phyloP scores from a whole-genome alignment of 192 early-diverging fungal species.

The Linderina pennispora region DNA sequence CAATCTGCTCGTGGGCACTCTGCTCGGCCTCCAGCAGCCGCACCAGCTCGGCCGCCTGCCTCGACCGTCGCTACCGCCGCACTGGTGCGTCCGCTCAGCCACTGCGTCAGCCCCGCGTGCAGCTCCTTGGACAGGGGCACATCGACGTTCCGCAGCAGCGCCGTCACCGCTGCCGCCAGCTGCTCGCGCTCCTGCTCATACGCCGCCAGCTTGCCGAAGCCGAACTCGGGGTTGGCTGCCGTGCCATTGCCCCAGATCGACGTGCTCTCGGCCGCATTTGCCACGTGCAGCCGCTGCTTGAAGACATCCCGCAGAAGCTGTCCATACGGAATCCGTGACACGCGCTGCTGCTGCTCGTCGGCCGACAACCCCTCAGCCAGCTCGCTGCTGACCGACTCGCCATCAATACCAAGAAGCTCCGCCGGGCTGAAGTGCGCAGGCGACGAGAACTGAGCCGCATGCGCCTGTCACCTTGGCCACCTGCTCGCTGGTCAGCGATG shows the following conservation, averaged over 20 bases:
- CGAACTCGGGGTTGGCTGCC: conserved; percentile 72
- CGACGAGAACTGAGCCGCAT: conserved; percentile 11
- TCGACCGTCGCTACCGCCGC: conserved; percentile 50
- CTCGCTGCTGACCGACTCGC: conserved; percentile 3
- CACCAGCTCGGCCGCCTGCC: conserved; percentile 43
- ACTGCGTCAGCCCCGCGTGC: conserved; percentile 55
- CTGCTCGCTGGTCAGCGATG: conserved; percentile 14
- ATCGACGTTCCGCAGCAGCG: conserved; percentile 48
- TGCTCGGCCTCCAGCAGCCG: conserved; percentile 43
- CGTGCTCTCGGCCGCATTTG: conserved; percentile 65
- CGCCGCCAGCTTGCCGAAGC: conserved; percentile 71
- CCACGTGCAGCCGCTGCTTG: conserved; percentile 64
- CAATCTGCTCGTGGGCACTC: conserved; percentile 11
- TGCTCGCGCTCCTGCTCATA: conserved; percentile 62
- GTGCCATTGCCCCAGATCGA: conserved; percentile 65
- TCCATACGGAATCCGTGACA: conserved; percentile 72
- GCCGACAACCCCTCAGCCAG: conserved; percentile 7
- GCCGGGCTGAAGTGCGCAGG: conserved; percentile 41
- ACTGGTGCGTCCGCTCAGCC: conserved; percentile 57
- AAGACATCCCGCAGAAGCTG: conserved; percentile 78
- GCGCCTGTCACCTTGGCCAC: conserved; percentile 14
- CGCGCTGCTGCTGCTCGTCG: conserved; percentile 32
- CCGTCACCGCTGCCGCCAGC: conserved; percentile 56
- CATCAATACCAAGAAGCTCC: conserved; percentile 12
- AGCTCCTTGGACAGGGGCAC: conserved; percentile 49